phyloP scores from a whole-genome alignment of 176 grass and related monocot species.

The Olyra latifolia region DNA sequence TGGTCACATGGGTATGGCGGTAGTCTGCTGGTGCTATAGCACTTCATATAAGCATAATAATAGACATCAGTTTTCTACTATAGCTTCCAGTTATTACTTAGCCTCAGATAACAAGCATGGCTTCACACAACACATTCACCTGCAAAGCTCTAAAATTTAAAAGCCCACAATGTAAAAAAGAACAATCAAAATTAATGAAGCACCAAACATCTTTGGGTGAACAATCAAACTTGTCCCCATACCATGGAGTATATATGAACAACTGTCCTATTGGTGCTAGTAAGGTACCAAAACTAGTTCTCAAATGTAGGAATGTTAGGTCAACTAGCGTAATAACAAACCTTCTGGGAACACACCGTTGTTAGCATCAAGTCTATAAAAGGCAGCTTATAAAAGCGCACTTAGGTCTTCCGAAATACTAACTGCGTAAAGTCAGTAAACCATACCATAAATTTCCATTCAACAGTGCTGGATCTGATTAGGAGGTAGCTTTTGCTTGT shows the following conservation, averaged over 20 bases:
- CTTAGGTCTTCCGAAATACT: background rate
- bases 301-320: background rate
- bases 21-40: background rate
- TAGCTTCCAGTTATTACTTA: background rate
- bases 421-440: background rate
- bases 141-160: background rate
- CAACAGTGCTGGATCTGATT: background rate
- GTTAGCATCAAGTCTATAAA: conserved; percentile 3
- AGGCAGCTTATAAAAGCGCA: background rate
- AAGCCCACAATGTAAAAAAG: background rate
- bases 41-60: background rate
- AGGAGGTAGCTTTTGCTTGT: background rate
- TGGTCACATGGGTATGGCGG: conserved; percentile 6
- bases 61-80: background rate
- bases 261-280: background rate
- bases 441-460: background rate
- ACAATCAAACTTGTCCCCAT: background rate
- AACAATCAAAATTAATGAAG: background rate
- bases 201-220: background rate
- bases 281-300: background rate
- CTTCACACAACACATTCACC: background rate
- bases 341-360: background rate
- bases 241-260: background rate
- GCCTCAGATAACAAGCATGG: background rate
- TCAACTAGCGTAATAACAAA: background rate